These are phyloP conservation scores for Casuarina cunninghamiana DNA, from an alignment of 306 rosid species.

Conservation along the genomic window DNA sequence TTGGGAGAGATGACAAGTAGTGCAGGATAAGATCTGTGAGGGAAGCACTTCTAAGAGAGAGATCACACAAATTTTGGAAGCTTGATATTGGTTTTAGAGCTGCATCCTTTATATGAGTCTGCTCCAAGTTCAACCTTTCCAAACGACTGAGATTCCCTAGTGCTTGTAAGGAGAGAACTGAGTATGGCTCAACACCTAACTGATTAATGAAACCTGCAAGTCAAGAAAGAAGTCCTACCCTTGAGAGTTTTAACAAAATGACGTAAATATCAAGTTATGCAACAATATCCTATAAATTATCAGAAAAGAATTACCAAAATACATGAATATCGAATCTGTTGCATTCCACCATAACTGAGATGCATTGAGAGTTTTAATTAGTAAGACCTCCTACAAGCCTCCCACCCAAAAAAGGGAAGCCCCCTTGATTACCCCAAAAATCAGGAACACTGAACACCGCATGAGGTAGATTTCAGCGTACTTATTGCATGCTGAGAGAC, in stretches of 20 bases:
- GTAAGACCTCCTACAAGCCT: neutral
- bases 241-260: neutral
- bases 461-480: neutral
- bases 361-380: neutral
- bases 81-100: conserved; percentile 53
- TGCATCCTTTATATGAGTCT: conserved; percentile 55
- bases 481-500: neutral
- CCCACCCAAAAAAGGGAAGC: neutral
- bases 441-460: neutral
- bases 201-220: conserved; percentile 55
- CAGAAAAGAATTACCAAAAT: neutral
- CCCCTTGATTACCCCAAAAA: neutral
- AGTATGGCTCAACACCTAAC: conserved; percentile 25
- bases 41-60: conserved; percentile 58
- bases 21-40: conserved; percentile 61
- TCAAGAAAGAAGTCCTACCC: conserved; percentile 13
- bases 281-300: neutral
- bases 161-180: conserved; percentile 44
- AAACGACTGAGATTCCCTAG: conserved; percentile 56
- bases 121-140: conserved; percentile 69
- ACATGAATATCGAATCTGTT: neutral
- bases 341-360: neutral
- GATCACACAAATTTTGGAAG: conserved; percentile 53
- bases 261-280: neutral
- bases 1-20: conserved; percentile 66